These are phyloP conservation scores for Mortierella polycephala DNA, from an alignment of 371 early-diverging fungal genomes.

Conservation along the genomic window DNA sequence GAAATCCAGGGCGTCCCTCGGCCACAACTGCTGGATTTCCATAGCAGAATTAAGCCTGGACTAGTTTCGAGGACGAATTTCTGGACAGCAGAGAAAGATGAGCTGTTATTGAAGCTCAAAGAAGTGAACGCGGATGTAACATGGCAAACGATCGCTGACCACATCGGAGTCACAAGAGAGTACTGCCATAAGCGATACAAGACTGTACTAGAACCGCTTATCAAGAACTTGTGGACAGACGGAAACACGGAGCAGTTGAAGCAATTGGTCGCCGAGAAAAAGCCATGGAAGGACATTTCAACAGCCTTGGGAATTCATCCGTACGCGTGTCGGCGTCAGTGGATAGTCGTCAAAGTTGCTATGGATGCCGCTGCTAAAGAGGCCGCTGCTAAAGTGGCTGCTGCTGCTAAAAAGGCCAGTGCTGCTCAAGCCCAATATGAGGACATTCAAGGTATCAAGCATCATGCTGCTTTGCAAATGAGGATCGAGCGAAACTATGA, in stretches of 20 bases:
- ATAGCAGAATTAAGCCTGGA: neutral
- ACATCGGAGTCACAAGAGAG: neutral
- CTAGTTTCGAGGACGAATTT: neutral
- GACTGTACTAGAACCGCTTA: neutral
- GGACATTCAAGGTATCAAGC: neutral
- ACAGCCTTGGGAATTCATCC: neutral
- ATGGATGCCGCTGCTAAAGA: too few species aligned
- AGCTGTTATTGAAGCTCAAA: neutral
- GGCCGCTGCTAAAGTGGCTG: too few species aligned
- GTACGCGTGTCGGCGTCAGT: neutral
- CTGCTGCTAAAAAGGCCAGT: neutral
- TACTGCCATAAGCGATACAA: constrained; percentile 5
- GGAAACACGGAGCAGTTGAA: neutral
- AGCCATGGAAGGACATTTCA: neutral
- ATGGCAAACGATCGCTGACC: neutral
- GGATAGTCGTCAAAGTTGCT: neutral
- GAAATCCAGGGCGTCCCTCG: neutral
- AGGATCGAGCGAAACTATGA: constrained; percentile 1
- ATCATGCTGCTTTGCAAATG: neutral
- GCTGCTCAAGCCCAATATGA: neutral
- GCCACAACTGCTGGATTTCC: neutral
- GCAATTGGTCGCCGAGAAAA: neutral
- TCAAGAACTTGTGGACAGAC: neutral
- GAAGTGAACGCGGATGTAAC: neutral
- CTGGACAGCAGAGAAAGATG: constrained; percentile 10